A percentile compares a stretch with the other conserved stretches of the same genome.
These are phyloP conservation scores for Neohortaea acidophila DNA, from an alignment of 495 filamentous ascomycete genomes.

Conservation along the genomic window DNA sequence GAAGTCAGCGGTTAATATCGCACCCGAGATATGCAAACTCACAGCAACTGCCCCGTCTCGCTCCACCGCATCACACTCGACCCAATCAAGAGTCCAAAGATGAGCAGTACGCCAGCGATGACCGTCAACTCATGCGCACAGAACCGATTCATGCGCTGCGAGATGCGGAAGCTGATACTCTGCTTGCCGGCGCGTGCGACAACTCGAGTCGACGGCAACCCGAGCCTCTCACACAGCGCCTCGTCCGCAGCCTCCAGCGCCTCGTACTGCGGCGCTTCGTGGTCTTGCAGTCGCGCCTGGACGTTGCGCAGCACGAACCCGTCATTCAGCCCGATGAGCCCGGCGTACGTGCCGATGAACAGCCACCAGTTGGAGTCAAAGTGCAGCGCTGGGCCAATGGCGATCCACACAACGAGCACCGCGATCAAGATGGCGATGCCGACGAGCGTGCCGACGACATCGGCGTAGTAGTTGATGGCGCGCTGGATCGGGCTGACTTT, in stretches of 20 bases:
- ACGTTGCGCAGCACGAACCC: slow-evolving; percentile 2
- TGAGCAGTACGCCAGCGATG: no score
- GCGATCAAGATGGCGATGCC: not conserved
- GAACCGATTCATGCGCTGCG: no score
- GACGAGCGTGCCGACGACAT: slow-evolving; percentile 1
- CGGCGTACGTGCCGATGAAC: slow-evolving; percentile 5
- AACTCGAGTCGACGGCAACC: no score
- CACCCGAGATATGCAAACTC: no score
- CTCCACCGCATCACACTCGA: no score
- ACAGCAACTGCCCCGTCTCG: no score
- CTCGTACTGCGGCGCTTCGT: slow-evolving; percentile 1
- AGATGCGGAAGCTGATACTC: no score
- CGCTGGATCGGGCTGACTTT: not conserved
- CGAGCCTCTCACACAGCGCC: not conserved
- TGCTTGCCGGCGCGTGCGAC: no score
- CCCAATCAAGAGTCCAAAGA: no score
- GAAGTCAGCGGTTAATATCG: no score
- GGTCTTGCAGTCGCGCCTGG: not conserved
- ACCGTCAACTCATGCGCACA: no score
- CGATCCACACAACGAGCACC: not conserved
- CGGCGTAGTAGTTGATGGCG: slow-evolving; percentile 2
- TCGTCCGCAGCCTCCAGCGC: not conserved
- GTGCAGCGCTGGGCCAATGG: slow-evolving; percentile 2
- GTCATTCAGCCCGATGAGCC: slow-evolving; percentile 1
- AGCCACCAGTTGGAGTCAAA: slow-evolving; percentile 4